A percentile compares a stretch with the other conserved stretches of the same genome.
Evolutionary conservation across 768 basidiomycete genomes (phyloP).

Genomic region (Leucosporidium creatinivorum): DNA sequence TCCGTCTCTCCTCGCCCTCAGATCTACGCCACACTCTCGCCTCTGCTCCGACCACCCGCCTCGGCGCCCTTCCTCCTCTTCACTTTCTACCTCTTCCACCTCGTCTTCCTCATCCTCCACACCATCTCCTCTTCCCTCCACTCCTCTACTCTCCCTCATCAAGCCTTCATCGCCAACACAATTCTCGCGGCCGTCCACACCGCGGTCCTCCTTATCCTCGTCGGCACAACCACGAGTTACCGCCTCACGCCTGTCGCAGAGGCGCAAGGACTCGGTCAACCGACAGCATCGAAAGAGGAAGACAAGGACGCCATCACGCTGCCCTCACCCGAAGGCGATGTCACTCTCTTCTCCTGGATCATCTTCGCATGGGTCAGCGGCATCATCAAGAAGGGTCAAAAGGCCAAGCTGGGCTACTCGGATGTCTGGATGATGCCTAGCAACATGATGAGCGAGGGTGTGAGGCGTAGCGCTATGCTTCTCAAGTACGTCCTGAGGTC

Average conservation of each 20-base stretch:
- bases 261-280: not conserved
- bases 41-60: not conserved
- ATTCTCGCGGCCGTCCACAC: slow-evolving; percentile 50
- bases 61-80: slow-evolving; percentile 14
- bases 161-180: not conserved
- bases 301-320: slow-evolving; percentile 7
- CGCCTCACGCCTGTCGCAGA: not conserved
- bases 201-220: slow-evolving; percentile 63
- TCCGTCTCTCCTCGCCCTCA: not conserved
- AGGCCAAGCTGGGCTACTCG: slow-evolving; percentile 12
- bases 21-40: not conserved
- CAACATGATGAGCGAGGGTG: slow-evolving; percentile 10
- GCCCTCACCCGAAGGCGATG: slow-evolving; percentile 12
- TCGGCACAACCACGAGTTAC: not conserved
- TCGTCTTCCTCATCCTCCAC: slow-evolving; percentile 7
- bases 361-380: slow-evolving; percentile 15
- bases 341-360: slow-evolving; percentile 18
- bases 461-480: not conserved
- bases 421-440: slow-evolving; percentile 24
- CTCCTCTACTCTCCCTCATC: not conserved
- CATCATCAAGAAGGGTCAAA: slow-evolving; percentile 7
- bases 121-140: slow-evolving; percentile 7
- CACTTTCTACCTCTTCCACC: slow-evolving; percentile 15
- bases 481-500: slow-evolving; percentile 3
- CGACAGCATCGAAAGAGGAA: not conserved